Evolutionary conservation across 352 stramenopile genomes (phyloP).

Genomic region (Phytophthora citricola): DNA sequence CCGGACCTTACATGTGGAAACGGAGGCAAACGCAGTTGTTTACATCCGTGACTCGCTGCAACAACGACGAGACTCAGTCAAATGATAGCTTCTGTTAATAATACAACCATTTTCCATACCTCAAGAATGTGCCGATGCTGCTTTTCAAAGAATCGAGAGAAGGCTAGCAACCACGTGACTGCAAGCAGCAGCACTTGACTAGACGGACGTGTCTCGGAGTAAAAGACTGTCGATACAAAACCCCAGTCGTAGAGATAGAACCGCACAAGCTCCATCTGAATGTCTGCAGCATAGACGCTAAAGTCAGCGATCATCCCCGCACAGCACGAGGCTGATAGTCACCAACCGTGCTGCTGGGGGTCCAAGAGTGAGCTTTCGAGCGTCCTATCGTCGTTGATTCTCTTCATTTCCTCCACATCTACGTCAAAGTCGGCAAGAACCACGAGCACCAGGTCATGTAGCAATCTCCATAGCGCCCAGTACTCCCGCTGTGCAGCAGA

Average conservation of each 20-base stretch:
- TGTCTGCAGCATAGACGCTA: slow-evolving; percentile 16
- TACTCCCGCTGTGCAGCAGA: slow-evolving; percentile 46
- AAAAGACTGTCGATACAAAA: slow-evolving; percentile 61
- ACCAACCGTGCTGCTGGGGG: slow-evolving; percentile 32
- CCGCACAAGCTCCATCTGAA: slow-evolving; percentile 53
- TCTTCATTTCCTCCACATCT: slow-evolving; percentile 47
- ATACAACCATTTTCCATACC: slow-evolving; percentile 11
- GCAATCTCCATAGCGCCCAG: slow-evolving; percentile 54
- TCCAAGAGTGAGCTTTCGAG: slow-evolving; percentile 37
- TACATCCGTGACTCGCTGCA: slow-evolving; percentile 26
- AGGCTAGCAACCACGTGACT: slow-evolving; percentile 58
- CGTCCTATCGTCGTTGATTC: slow-evolving; percentile 18
- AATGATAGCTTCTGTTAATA: neutral
- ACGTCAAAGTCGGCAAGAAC: slow-evolving; percentile 67
- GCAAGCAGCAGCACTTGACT: slow-evolving; percentile 60
- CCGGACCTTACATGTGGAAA: slow-evolving; percentile 43
- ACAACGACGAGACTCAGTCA: neutral
- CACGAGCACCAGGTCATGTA: slow-evolving; percentile 75
- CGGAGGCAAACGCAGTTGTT: slow-evolving; percentile 36
- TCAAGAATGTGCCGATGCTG: slow-evolving; percentile 52
- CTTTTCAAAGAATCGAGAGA: slow-evolving; percentile 57
- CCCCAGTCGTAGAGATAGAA: slow-evolving; percentile 78
- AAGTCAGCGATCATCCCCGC: neutral
- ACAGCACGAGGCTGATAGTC: neutral
- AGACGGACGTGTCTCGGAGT: slow-evolving; percentile 23